Conservation (phyloP, 2,329 filamentous ascomycete species). For the Cladosporium phlei region DNA sequence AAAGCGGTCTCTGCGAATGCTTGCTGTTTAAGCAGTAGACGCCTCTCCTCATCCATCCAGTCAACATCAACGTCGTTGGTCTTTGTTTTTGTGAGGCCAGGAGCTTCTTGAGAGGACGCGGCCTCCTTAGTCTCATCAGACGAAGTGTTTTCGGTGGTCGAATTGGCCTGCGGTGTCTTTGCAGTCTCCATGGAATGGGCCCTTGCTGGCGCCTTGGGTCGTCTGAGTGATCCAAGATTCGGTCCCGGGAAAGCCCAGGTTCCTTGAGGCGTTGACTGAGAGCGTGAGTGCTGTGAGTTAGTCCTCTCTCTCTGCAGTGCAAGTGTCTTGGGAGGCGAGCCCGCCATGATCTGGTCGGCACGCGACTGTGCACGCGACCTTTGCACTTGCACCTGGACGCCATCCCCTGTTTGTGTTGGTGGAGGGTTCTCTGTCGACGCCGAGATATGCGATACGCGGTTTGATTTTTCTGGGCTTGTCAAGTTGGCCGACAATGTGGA, state of each 20-base stretch:
- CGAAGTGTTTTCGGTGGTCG: background rate
- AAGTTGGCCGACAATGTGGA: background rate
- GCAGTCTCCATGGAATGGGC: constrained; percentile 19
- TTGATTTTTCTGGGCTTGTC: background rate
- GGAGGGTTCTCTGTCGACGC: constrained; percentile 12
- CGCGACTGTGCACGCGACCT: constrained; percentile 21
- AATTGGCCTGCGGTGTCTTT: background rate
- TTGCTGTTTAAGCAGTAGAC: constrained; percentile 24
- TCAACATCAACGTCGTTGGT: constrained; percentile 29
- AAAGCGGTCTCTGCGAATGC: background rate
- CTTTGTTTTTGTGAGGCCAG: background rate
- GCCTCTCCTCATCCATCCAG: constrained; percentile 44
- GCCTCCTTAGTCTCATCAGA: background rate
- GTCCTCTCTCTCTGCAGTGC: constrained; percentile 19
- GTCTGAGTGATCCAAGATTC: constrained; percentile 29
- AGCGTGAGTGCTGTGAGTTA: constrained; percentile 20
- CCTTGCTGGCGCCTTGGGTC: constrained; percentile 22
- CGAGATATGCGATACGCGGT: constrained; percentile 1
- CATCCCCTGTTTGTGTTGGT: constrained; percentile 18
- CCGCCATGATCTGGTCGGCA: constrained; percentile 27
- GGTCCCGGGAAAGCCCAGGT: constrained; percentile 26
- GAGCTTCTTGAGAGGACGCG: background rate
- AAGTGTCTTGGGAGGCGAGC: constrained; percentile 14
- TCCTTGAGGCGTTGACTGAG: constrained; percentile 20
- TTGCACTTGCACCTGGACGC: constrained; percentile 2